Base-by-base conservation (phyloP, 192 early-diverging fungal species). In the Dimargaris xerosporica region DNA sequence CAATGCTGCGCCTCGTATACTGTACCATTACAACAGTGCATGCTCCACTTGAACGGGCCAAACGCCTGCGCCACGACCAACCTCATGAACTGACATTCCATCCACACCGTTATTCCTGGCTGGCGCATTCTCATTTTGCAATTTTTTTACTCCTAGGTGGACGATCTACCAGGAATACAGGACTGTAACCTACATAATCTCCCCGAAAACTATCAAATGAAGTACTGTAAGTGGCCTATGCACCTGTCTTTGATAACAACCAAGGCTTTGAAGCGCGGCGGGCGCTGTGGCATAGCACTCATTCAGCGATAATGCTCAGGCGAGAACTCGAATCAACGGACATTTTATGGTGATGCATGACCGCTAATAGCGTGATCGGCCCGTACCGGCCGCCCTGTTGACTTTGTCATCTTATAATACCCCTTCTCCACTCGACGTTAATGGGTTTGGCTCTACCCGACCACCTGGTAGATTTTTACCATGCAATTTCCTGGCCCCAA, bases 181-280 rank as follows among this genome's bases (percentile, higher is more conserved):
- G 84, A 90, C 65, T 97, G 93, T 83, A 99, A 99, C 74, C 77
- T 99, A 61, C 78, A 82, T 61, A 97, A 99, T 73, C 79, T 99
- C 44, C 96, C 96, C 11, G 96, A 99, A 76, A 99, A 99, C 83
- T 99, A 99, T 73, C 89, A 91, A 69, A 94, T 99, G 89, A 99
- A 99, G 74, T 99, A 99, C 78, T 98, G 86, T 79, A 82, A 81
- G 73, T 68, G 45, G 25, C 15, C 63, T 15, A 50, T 39, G 34
- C 7, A 39, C 34, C 7, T 39, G 7, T 7, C 7, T 39, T 39
- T 5, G 2, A 39, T 39, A 39, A 39, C 34, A 39, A 39, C 34
- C n/a, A 39, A 39, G 3, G 34, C 34, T 5, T 39, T 39, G 34
- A 39, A 39, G 34, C 34, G 34, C 7, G 34, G 34, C 7, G 2